Conservation (phyloP, 345 rosid genomes). For the Salix brachista region DNA sequence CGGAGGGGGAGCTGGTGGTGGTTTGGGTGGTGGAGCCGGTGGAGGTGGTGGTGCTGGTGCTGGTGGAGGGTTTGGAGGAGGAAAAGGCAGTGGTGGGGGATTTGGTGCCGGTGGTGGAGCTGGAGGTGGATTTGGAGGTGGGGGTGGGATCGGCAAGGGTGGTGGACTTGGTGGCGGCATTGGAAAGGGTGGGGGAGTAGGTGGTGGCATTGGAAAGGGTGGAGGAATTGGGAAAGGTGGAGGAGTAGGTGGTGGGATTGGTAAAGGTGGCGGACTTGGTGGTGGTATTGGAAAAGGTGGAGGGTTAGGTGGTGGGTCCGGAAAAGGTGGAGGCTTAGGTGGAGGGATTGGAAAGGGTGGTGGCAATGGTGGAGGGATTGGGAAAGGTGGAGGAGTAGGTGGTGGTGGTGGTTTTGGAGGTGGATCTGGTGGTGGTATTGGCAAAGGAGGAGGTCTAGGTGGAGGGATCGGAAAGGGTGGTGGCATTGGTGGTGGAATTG, state of each 20-base stretch:
- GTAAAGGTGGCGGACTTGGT: background rate
- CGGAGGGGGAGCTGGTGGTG: background rate
- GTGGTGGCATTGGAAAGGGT: conserved; percentile 10
- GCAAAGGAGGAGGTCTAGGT: conserved; percentile 1
- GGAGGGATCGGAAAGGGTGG: conserved; percentile 23
- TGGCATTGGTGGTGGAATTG: conserved; percentile 22
- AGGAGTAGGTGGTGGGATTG: background rate
- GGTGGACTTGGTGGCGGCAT: conserved; percentile 20
- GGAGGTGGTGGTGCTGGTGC: background rate
- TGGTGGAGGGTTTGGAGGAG: background rate
- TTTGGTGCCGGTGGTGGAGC: background rate
- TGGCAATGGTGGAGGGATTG: conserved; percentile 21
- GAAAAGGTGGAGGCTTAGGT: conserved; percentile 5
- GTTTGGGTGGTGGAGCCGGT: background rate
- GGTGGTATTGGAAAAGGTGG: conserved; percentile 13
- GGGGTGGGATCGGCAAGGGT: conserved; percentile 11
- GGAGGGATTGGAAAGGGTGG: conserved; percentile 24
- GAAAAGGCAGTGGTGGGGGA: background rate
- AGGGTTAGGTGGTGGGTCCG: conserved; percentile 29
- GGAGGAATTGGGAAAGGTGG: conserved; percentile 22
- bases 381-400: conserved; percentile 18
- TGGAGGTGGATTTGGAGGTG: conserved; percentile 13
- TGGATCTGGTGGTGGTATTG: conserved; percentile 16
- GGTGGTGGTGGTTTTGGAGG: conserved; percentile 29
- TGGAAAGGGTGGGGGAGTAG: conserved; percentile 20